Base-by-base conservation (phyloP, 2,329 filamentous ascomycete species). In the Aureobasidium subglaciale region DNA sequence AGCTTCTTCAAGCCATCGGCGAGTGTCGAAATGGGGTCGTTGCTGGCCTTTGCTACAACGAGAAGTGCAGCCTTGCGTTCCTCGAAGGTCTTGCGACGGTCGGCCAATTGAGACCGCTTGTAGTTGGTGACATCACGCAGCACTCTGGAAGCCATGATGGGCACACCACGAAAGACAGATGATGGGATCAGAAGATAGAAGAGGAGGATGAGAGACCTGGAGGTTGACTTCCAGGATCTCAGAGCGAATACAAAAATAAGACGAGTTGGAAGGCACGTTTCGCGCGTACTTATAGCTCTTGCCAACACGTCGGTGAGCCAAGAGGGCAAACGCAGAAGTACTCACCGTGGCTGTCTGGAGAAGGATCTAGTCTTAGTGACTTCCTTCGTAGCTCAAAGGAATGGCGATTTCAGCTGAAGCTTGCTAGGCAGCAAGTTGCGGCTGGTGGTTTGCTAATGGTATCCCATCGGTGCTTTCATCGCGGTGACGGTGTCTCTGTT, bases 51-150 rank as follows among this genome's bases (percentile, higher is more conserved):
- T 6, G 45, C 37, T 13, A 53, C 13, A 15, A 27, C 35, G 20
- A 55, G 30, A 10, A 59, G 55, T 11, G 45, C 37, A 13, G 18
- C 22, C 43, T 43, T 41, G 20, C 37, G 49, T 30, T 38, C 11
- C 27, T 57, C 55, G 20, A 57, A 59, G 20, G 56, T 34, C 11
- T n/a, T 18, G 10, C 48, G 55, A 3, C 45, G 55, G 13, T 37
- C 37, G 9, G 38, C 37, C 13, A 59, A 50, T 18, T 57, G 56
- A 15, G 50, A 52, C 2, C 53, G 55, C 29, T 59, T 59, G 49
- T 57, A 56, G 15, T 56, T 59, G 50, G 58, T 59, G 40, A 59
- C 58, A 43, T 59, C 55, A 25, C 49, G 55, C n/a, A 59, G 52
- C 6, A 59, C 58, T 34, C 49, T 52, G 25, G 58, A 57, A 27